Evolutionary conservation across 73 alveolate genomes (phyloP).

Genomic region (Tetrahymena thermophila): DNA sequence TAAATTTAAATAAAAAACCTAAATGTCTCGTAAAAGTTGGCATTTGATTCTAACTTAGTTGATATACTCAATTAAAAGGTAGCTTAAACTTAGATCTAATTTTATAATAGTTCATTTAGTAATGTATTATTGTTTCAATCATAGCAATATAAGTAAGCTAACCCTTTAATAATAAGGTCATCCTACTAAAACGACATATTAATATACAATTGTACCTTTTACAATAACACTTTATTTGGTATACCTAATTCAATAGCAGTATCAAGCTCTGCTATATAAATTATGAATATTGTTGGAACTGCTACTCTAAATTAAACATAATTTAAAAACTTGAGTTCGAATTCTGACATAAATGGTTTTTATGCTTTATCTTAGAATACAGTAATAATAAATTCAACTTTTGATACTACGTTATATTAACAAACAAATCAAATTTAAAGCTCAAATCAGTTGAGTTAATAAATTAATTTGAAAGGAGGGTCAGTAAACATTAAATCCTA

Average conservation of each 20-base stretch:
- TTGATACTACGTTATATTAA: neutral
- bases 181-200: neutral
- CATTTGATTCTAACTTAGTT: neutral
- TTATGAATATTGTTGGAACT: neutral
- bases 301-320: neutral
- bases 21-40: neutral
- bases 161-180: neutral
- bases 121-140: neutral
- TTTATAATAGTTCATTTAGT: neutral
- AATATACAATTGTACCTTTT: neutral
- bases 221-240: neutral
- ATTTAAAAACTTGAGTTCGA: neutral
- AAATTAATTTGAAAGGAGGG: neutral
- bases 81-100: neutral
- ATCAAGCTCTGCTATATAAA: neutral
- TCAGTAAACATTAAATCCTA: neutral
- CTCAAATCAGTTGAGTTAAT: neutral
- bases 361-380: neutral
- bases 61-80: neutral
- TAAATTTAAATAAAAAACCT: too few species aligned
- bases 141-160: neutral
- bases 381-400: neutral
- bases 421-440: too few species aligned
- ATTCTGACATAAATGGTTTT: neutral
- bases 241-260: neutral